These are phyloP conservation scores for Kuraishia piskuri DNA, from an alignment of 805 yeast species.

Conservation along the genomic window DNA sequence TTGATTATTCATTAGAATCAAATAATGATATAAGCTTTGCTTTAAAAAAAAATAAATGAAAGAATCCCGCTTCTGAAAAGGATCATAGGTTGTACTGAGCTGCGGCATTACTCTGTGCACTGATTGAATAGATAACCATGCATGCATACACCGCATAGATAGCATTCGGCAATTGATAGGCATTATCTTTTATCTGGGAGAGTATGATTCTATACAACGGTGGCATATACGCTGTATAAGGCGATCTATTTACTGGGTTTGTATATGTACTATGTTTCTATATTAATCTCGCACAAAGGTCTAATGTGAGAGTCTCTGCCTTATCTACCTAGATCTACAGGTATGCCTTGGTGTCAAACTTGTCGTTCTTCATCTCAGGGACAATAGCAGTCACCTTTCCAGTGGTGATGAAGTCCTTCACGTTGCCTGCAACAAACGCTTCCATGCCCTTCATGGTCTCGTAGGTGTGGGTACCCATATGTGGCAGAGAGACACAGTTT, in stretches of 20 bases:
- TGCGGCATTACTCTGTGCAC: not conserved
- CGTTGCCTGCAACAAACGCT: constrained; percentile 63
- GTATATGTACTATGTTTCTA: no score
- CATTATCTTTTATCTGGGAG: not conserved
- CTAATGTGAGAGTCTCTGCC: not conserved
- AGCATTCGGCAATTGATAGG: not conserved
- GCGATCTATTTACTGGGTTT: no score
- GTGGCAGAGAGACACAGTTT: constrained; percentile 75
- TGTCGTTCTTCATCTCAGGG: constrained; percentile 52
- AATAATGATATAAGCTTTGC: no score
- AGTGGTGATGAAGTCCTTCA: constrained; percentile 42
- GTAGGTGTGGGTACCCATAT: constrained; percentile 75
- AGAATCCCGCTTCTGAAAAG: no score
- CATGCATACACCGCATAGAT: not conserved
- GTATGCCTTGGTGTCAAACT: not conserved
- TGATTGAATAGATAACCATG: not conserved
- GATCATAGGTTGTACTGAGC: not conserved
- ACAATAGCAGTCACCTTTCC: constrained; percentile 71
- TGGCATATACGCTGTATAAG: no score
- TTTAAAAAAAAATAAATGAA: no score
- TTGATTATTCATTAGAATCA: no score
- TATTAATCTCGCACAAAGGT: not conserved
- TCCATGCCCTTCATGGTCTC: constrained; percentile 82
- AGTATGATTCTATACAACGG: not conserved
- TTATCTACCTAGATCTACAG: not conserved